Conservation (phyloP, 768 basidiomycete species). For the Hortiboletus flavorubellus region DNA sequence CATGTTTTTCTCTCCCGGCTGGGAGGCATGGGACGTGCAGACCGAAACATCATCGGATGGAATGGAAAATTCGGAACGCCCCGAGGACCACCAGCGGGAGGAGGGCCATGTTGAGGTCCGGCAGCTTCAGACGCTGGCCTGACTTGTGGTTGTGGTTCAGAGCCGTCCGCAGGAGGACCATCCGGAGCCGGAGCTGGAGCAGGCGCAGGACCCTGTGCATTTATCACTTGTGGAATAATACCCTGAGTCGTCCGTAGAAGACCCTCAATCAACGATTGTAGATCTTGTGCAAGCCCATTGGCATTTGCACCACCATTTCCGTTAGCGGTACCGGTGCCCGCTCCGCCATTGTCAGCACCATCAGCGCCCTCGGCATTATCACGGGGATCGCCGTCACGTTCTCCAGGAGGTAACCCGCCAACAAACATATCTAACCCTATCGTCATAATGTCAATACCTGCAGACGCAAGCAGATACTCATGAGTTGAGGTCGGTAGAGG, state of each 20-base stretch:
- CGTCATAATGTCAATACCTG: slow-evolving; percentile 31
- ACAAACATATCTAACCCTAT: slow-evolving; percentile 43
- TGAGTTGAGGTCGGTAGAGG: slow-evolving; percentile 20
- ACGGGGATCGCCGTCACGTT: slow-evolving; percentile 7
- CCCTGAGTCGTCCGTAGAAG: slow-evolving; percentile 25
- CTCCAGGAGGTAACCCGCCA: slow-evolving; percentile 15
- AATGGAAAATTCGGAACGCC: slow-evolving; percentile 12
- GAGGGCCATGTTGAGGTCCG: slow-evolving; percentile 3
- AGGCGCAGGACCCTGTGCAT: slow-evolving; percentile 8
- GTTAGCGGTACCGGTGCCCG: slow-evolving; percentile 10
- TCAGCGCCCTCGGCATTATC: slow-evolving; percentile 6
- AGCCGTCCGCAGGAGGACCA: background rate
- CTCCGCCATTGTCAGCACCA: background rate
- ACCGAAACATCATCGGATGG: slow-evolving; percentile 22
- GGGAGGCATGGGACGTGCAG: slow-evolving; percentile 24
- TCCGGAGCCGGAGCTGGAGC: background rate
- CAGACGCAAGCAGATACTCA: slow-evolving; percentile 4
- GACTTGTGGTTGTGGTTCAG: slow-evolving; percentile 11
- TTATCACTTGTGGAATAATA: slow-evolving; percentile 23
- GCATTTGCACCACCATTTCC: slow-evolving; percentile 19
- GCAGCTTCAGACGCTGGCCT: slow-evolving; percentile 1
- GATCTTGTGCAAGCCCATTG: slow-evolving; percentile 19
- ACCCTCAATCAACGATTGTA: slow-evolving; percentile 26
- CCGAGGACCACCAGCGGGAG: slow-evolving; percentile 11
- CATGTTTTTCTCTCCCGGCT: slow-evolving; percentile 45